Conservation (phyloP, 768 basidiomycete species). For the Auriculariales sp. region DNA sequence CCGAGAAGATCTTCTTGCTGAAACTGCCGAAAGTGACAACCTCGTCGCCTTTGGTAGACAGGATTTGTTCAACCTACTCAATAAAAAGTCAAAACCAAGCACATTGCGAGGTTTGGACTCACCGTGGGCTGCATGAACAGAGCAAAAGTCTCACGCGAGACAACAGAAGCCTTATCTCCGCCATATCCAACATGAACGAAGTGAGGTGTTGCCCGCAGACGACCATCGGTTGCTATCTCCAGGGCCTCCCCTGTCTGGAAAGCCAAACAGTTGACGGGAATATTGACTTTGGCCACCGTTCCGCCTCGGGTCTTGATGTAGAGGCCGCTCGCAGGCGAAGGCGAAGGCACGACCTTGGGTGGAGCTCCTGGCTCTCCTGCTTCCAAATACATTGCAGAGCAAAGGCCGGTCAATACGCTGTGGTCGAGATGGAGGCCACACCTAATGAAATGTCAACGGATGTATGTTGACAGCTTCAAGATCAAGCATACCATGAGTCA, state of each 20-base stretch:
- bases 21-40: constrained; percentile 70
- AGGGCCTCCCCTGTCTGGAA: constrained; percentile 98
- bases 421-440: constrained; percentile 96
- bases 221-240: constrained; percentile 70
- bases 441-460: not conserved
- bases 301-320: constrained; percentile 83
- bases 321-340: constrained; percentile 67
- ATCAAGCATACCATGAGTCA: constrained; percentile 47
- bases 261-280: constrained; percentile 73
- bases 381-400: constrained; percentile 79
- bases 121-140: constrained; percentile 84
- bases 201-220: constrained; percentile 84
- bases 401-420: constrained; percentile 80
- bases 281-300: constrained; percentile 65
- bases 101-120: too few species aligned
- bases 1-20: constrained; percentile 62
- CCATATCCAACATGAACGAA: constrained; percentile 66
- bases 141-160: constrained; percentile 80
- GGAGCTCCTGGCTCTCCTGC: constrained; percentile 16
- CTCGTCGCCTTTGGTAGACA: constrained; percentile 36
- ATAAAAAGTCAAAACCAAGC: too few species aligned
- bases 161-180: constrained; percentile 23
- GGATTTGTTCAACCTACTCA: constrained; percentile 60
- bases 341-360: constrained; percentile 41
- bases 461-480: not conserved